Evolutionary conservation across 306 rosid genomes (phyloP).

Genomic region (Canavalia gladiata): DNA sequence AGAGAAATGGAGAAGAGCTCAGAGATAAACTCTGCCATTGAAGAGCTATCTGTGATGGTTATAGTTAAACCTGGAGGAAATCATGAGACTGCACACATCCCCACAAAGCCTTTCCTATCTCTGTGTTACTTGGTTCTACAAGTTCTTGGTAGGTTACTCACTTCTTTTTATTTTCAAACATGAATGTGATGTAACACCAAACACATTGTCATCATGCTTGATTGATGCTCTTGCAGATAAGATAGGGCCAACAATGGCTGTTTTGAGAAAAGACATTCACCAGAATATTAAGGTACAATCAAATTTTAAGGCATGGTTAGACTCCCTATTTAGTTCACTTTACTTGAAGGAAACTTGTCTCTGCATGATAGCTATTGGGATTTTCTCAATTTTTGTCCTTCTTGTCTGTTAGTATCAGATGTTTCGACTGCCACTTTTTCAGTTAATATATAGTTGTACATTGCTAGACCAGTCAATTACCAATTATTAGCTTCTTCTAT

Average conservation of each 20-base stretch:
- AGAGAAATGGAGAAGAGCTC: slow-evolving; percentile 67
- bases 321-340: slow-evolving; percentile 10
- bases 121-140: slow-evolving; percentile 72
- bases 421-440: slow-evolving; percentile 20
- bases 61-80: slow-evolving; percentile 53
- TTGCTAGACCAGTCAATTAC: slow-evolving; percentile 21
- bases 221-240: slow-evolving; percentile 69
- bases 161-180: slow-evolving; percentile 47
- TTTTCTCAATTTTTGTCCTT: slow-evolving; percentile 7
- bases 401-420: not conserved
- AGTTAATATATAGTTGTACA: slow-evolving; percentile 8
- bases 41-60: slow-evolving; percentile 63
- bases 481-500: slow-evolving; percentile 26
- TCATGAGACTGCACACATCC: slow-evolving; percentile 59
- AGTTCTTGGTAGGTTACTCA: slow-evolving; percentile 75
- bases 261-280: slow-evolving; percentile 82
- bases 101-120: slow-evolving; percentile 80
- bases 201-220: slow-evolving; percentile 40
- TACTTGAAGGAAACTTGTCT: not conserved
- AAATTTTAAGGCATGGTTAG: not conserved
- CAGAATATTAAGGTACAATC: slow-evolving; percentile 81
- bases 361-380: not conserved
- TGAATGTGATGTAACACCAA: slow-evolving; percentile 38
- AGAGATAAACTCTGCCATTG: slow-evolving; percentile 78
- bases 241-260: slow-evolving; percentile 96